phyloP scores from a whole-genome alignment of 805 yeast genomes.

The Sugiyamaella marilandica region DNA sequence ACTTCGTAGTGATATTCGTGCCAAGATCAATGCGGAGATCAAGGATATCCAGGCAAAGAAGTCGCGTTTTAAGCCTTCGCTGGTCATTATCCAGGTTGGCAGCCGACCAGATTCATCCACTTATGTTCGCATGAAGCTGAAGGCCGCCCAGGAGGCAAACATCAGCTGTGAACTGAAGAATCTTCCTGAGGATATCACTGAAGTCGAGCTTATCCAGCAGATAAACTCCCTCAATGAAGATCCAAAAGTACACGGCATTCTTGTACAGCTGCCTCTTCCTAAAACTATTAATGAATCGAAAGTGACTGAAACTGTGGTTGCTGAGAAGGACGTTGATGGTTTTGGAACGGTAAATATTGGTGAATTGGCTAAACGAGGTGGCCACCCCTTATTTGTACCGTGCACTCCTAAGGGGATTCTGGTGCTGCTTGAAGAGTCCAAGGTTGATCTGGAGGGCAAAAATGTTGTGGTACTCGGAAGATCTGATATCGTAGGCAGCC shows the following conservation, averaged over 20 bases:
- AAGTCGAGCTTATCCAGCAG: constrained; percentile 51
- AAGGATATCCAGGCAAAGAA: constrained; percentile 37
- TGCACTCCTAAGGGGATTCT: constrained; percentile 95
- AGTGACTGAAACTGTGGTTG: constrained; percentile 73
- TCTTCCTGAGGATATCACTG: constrained; percentile 57
- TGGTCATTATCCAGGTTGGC: constrained; percentile 88
- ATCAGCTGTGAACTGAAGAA: constrained; percentile 63
- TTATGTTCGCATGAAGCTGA: constrained; percentile 85
- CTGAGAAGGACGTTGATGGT: constrained; percentile 92
- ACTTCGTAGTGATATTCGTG: constrained; percentile 38
- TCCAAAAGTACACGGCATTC: constrained; percentile 73
- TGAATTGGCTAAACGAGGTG: constrained; percentile 69
- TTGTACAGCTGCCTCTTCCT: constrained; percentile 90
- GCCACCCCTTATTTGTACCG: constrained; percentile 68
- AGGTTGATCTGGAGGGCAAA: constrained; percentile 64
- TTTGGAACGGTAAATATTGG: constrained; percentile 86
- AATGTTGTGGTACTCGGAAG: constrained; percentile 90
- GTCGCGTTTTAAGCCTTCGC: constrained; percentile 61
- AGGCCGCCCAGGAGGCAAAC: constrained; percentile 80
- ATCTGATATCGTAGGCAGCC: constrained; percentile 96
- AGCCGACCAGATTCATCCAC: constrained; percentile 86
- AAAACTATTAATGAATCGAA: constrained; percentile 68
- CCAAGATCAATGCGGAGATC: constrained; percentile 49
- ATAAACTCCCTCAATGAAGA: constrained; percentile 67
- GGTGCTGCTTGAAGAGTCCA: constrained; percentile 65